Percentiles rank a stretch among this genome's conserved stretches.
phyloP scores from a whole-genome alignment of 352 stramenopile genomes.

The Phytophthora citrophthora region DNA sequence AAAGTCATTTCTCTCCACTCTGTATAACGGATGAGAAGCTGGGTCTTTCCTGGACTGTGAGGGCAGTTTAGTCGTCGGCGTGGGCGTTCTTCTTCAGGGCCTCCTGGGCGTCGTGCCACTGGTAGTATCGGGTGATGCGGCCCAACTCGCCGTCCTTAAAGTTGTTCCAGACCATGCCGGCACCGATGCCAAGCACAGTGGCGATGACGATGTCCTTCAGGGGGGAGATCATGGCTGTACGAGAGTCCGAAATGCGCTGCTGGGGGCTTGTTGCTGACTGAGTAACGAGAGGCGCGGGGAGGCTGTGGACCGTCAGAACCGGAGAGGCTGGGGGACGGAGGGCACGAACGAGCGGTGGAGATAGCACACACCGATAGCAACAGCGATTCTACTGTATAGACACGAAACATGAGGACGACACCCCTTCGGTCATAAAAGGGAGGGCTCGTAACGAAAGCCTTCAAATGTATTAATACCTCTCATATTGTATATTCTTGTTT shows the following conservation, averaged over 20 bases:
- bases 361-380: constrained; percentile 2
- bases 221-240: constrained; percentile 66
- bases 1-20: neutral
- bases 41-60: constrained; percentile 1
- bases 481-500: neutral
- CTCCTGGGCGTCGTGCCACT: constrained; percentile 80
- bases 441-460: neutral
- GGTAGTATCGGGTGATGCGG: constrained; percentile 83
- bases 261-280: constrained; percentile 33
- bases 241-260: constrained; percentile 23
- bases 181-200: constrained; percentile 63
- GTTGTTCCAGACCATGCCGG: constrained; percentile 66
- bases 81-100: constrained; percentile 58
- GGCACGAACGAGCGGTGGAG: constrained; percentile 3
- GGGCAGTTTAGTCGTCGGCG: constrained; percentile 41
- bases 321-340: constrained; percentile 12
- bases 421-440: constrained; percentile 16
- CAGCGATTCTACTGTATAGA: constrained; percentile 14
- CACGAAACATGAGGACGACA: constrained; percentile 37
- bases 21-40: neutral
- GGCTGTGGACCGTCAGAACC: constrained; percentile 31
- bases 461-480: neutral
- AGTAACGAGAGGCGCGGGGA: constrained; percentile 22
- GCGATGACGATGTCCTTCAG: constrained; percentile 86
- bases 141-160: constrained; percentile 74